These are phyloP conservation scores for Saccharomyces kudriavzevii DNA, from an alignment of 805 yeast species.

Conservation along the genomic window DNA sequence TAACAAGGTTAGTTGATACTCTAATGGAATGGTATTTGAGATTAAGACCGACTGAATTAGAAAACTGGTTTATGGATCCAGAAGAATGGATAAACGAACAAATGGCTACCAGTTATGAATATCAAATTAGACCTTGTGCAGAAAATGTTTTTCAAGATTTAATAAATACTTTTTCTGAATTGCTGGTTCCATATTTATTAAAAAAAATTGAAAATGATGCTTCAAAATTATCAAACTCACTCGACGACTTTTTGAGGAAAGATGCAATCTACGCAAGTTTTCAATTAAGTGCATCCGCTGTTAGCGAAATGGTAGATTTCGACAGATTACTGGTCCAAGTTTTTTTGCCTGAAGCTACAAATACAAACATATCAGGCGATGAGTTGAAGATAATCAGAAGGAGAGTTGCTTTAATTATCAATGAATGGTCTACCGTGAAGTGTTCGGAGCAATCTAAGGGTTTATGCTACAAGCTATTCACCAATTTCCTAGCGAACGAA, in stretches of 20 bases:
- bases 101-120: slow-evolving; percentile 68
- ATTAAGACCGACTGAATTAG: slow-evolving; percentile 67
- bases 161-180: slow-evolving; percentile 51
- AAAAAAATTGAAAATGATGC: slow-evolving; percentile 44
- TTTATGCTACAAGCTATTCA: slow-evolving; percentile 50
- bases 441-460: slow-evolving; percentile 52
- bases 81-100: slow-evolving; percentile 92
- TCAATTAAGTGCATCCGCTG: slow-evolving; percentile 62
- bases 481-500: slow-evolving; percentile 40
- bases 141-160: slow-evolving; percentile 76
- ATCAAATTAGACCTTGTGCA: slow-evolving; percentile 76
- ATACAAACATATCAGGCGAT: slow-evolving; percentile 33
- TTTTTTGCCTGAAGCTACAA: slow-evolving; percentile 54
- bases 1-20: slow-evolving; percentile 54
- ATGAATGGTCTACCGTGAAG: slow-evolving; percentile 72
- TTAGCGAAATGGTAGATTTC: slow-evolving; percentile 59
- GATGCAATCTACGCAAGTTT: slow-evolving; percentile 81
- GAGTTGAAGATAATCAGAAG: slow-evolving; percentile 61
- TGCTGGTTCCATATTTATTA: slow-evolving; percentile 47
- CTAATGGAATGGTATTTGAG: slow-evolving; percentile 68
- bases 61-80: slow-evolving; percentile 76
- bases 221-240: slow-evolving; percentile 23
- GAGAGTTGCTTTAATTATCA: slow-evolving; percentile 65
- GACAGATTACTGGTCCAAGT: slow-evolving; percentile 51
- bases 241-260: slow-evolving; percentile 50